phyloP scores from a whole-genome alignment of 352 stramenopile genomes.

The Peronospora destructor region DNA sequence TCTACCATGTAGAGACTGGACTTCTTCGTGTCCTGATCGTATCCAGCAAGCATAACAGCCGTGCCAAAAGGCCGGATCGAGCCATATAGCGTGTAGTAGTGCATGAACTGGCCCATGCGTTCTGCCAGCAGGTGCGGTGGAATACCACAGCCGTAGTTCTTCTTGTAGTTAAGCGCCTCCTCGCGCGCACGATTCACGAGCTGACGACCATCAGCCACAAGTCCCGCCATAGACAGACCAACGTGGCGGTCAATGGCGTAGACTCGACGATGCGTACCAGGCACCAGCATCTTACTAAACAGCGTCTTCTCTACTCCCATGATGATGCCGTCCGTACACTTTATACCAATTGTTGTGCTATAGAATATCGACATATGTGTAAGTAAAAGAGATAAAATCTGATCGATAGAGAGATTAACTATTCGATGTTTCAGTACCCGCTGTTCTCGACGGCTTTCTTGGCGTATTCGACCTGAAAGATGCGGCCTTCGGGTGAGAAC shows the following conservation, averaged over 20 bases:
- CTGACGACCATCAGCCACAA: constrained; percentile 93
- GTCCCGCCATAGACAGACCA: constrained; percentile 92
- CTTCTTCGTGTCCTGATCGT: constrained; percentile 91
- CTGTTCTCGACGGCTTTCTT: constrained; percentile 97
- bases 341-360: constrained; percentile 95
- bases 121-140: constrained; percentile 91
- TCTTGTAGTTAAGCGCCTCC: constrained; percentile 92
- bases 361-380: background rate
- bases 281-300: constrained; percentile 89
- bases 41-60: constrained; percentile 92
- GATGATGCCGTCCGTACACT: constrained; percentile 96
- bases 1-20: constrained; percentile 89
- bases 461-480: constrained; percentile 99
- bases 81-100: constrained; percentile 99
- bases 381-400: background rate
- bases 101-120: constrained; percentile 94
- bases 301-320: constrained; percentile 96
- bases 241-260: constrained; percentile 89
- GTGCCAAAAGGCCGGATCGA: constrained; percentile 95
- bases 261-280: constrained; percentile 80
- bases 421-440: constrained; percentile 34
- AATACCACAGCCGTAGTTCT: constrained; percentile 94
- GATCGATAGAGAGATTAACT: background rate
- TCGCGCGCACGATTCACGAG: constrained; percentile 93
- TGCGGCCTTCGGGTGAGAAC: constrained; percentile 96